Evolutionary conservation across 1,284 basidiomycete species (phyloP).

Genomic region (Salmacisia buchloeana): DNA sequence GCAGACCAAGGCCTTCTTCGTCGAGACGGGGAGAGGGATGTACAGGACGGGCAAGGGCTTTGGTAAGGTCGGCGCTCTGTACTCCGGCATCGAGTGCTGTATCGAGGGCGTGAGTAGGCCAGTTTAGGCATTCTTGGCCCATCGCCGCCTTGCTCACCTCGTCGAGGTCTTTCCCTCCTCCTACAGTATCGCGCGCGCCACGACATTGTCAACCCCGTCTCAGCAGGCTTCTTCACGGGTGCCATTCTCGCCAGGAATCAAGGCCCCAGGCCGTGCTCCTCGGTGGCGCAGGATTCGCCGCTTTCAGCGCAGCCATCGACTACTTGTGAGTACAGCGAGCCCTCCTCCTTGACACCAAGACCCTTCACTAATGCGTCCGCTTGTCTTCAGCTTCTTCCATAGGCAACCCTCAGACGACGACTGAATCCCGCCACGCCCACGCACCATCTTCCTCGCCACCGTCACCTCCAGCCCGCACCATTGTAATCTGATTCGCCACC

Average conservation of each 20-base stretch:
- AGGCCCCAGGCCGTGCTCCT: constrained; percentile 44
- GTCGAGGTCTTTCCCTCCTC: not conserved
- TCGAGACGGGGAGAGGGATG: constrained; percentile 91
- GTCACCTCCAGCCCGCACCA: not conserved
- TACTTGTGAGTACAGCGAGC: constrained; percentile 27
- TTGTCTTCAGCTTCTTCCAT: not conserved
- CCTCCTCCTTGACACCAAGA: not conserved
- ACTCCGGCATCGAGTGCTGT: constrained; percentile 88
- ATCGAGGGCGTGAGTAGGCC: constrained; percentile 79
- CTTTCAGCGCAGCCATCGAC: constrained; percentile 47
- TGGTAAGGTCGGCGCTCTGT: constrained; percentile 88
- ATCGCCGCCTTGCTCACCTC: not conserved
- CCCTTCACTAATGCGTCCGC: not conserved
- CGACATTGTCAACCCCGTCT: constrained; percentile 44
- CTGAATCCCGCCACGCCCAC: not conserved
- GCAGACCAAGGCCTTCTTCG: constrained; percentile 79
- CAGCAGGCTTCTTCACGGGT: constrained; percentile 40
- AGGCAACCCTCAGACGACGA: constrained; percentile 1
- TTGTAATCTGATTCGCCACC: not conserved
- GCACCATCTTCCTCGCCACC: not conserved
- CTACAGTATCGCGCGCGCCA: constrained; percentile 46
- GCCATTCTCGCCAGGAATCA: constrained; percentile 43
- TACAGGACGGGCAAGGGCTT: constrained; percentile 85
- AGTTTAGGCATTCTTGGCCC: not conserved
- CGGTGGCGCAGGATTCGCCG: constrained; percentile 46